A percentile compares a stretch with the other conserved stretches of the same genome.
Evolutionary conservation across 108 stramenopile species (phyloP).

Genomic region (Nannochloropsis salina): DNA sequence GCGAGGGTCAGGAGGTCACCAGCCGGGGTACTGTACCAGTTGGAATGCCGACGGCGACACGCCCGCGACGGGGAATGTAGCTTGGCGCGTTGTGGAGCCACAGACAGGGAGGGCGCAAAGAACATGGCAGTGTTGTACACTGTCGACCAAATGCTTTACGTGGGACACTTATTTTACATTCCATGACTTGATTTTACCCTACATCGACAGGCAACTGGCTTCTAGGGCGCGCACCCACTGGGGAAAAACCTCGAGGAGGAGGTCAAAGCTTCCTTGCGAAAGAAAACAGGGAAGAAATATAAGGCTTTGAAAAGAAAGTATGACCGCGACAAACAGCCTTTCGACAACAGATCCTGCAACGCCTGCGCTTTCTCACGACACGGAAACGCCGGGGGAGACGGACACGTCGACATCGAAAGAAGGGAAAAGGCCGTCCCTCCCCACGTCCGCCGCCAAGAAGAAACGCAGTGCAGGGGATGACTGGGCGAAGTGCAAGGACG

Average conservation of each 20-base stretch:
- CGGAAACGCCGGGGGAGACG: neutral
- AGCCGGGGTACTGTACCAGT: too few relatives aligned
- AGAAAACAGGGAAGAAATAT: neutral
- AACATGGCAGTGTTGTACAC: too few relatives aligned
- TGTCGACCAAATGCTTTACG: too few relatives aligned
- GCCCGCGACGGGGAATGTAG: too few relatives aligned
- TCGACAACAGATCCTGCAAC: neutral
- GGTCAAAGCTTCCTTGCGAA: neutral
- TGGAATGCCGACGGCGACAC: too few relatives aligned
- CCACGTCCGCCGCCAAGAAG: neutral
- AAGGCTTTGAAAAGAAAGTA: neutral
- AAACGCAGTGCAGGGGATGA: neutral
- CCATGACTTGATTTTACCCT: too few relatives aligned
- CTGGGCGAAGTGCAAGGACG: slow-evolving; percentile 9
- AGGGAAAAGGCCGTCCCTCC: neutral
- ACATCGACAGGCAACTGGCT: too few relatives aligned
- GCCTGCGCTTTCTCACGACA: neutral
- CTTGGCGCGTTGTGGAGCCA: too few relatives aligned
- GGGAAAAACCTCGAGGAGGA: neutral
- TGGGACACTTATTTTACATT: too few relatives aligned
- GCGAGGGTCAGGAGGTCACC: too few relatives aligned
- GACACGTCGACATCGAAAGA: neutral
- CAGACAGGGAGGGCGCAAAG: too few relatives aligned
- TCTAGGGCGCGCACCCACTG: too few relatives aligned
- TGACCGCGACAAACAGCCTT: neutral